Conservation (phyloP, 2,329 filamentous ascomycete species). For the Venturia nashicola region DNA sequence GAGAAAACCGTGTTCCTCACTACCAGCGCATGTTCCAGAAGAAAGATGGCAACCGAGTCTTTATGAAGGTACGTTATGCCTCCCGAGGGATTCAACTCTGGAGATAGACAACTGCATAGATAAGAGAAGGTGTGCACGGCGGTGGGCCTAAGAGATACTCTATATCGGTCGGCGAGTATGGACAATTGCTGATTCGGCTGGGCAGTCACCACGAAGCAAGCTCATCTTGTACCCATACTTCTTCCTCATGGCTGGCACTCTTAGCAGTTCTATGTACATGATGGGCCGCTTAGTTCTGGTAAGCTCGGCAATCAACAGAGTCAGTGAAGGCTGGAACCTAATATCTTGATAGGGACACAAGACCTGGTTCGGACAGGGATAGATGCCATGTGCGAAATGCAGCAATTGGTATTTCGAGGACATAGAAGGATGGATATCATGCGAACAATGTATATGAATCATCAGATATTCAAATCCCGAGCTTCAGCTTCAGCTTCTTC, state of each 20-base stretch:
- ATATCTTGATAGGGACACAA: conserved; percentile 48
- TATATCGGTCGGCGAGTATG: background rate
- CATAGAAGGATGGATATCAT: background rate
- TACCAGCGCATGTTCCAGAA: conserved; percentile 66
- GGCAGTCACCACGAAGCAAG: conserved; percentile 52
- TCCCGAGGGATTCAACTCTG: no score
- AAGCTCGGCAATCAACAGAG: conserved; percentile 14
- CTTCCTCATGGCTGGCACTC: conserved; percentile 44
- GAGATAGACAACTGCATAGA: background rate
- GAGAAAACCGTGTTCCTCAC: conserved; percentile 63
- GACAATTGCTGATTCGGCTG: conserved; percentile 13
- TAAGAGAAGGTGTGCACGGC: background rate
- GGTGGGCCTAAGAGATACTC: background rate
- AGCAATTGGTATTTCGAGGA: background rate
- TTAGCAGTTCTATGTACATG: conserved; percentile 46
- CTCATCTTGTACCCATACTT: conserved; percentile 58
- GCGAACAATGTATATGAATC: background rate
- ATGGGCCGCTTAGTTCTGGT: conserved; percentile 56
- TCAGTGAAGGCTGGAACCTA: background rate
- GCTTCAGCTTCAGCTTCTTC: background rate
- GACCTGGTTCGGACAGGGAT: conserved; percentile 57
- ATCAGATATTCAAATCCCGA: background rate
- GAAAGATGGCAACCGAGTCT: conserved; percentile 59
- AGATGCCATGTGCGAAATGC: conserved; percentile 16
- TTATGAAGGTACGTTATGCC: conserved; percentile 57